Evolutionary conservation across 163 green algal species (phyloP), one percentile per base, ranked within the genome.

Genomic region (Scenedesmus sp.): DNA sequence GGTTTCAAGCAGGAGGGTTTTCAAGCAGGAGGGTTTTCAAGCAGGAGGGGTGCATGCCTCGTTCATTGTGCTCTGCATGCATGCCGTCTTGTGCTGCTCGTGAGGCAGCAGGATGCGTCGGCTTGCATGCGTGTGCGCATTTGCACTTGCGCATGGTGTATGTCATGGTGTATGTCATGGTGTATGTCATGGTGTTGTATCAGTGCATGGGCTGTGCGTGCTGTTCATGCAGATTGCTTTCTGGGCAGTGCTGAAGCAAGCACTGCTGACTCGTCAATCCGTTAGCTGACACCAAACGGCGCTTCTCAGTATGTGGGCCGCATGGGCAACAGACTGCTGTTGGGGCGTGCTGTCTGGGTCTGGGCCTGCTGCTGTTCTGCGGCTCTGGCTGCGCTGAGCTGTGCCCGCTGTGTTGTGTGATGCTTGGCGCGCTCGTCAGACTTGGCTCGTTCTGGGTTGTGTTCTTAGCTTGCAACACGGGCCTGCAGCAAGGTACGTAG

Each of bases 381-480:
- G 59, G 13, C 13, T 12, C 49, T 20, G 49, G 49, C n/a, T n/a
- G 49, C 15, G 49, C 49, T 56, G 49, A 56, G 49, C 49, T 56
- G 49, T 56, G 49, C 49, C 13, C 26, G 49, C 18, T 81, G 59
- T 72, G 59, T 15, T 56, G 49, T 15, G 22, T 72, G 59, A 72
- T 24, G 10, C 24, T 10, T 35, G 59, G 59, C 51, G 51, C 9
- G 59, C 59, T 72, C 9, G 59, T 33, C 22, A 35, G 59, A 3
- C 59, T 72, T 33, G 59, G 53, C 53, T 65, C 53, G 24, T 3
- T 61, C 51, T 61, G 51, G 51, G 51, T 61, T 26, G 37, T 59
- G 40, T 37, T 56, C n/a, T 84, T 42, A 42, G 78, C 78, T 53
- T 84, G 78, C 61, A 84, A 84, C 42, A 84, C 30, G 78, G 78